Percentiles rank a stretch among this genome's conserved stretches.
Evolutionary conservation across 306 rosid genomes (phyloP).

Genomic region (Hippophae gyantsensis): DNA sequence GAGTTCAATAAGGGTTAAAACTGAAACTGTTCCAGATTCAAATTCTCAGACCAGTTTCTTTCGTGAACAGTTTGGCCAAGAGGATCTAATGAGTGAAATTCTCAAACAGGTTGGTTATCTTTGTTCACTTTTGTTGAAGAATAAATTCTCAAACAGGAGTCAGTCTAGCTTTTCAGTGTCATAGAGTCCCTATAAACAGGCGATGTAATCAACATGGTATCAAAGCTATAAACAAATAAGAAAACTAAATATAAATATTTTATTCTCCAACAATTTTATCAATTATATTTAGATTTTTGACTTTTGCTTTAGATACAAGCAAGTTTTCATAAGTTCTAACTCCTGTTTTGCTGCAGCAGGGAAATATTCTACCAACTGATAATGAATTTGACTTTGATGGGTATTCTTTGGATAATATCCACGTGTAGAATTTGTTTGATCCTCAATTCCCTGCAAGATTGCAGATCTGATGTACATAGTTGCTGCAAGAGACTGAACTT

Average conservation of each 20-base stretch:
- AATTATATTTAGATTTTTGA: too few relatives aligned
- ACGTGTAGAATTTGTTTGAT: slow-evolving; percentile 44
- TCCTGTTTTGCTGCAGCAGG: slow-evolving; percentile 52
- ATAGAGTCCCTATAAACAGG: too few relatives aligned
- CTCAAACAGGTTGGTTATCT: slow-evolving; percentile 67
- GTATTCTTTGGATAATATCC: slow-evolving; percentile 70
- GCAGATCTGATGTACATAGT: slow-evolving; percentile 58
- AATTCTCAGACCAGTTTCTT: slow-evolving; percentile 40
- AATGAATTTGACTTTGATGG: slow-evolving; percentile 81
- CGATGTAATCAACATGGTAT: too few relatives aligned
- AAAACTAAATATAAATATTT: too few relatives aligned
- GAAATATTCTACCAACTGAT: slow-evolving; percentile 51
- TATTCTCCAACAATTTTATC: too few relatives aligned
- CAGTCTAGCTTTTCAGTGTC: too few relatives aligned
- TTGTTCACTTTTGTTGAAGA: background rate
- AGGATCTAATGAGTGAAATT: slow-evolving; percentile 89
- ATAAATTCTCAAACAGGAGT: background rate
- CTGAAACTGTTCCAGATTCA: slow-evolving; percentile 54
- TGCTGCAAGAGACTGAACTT: slow-evolving; percentile 37
- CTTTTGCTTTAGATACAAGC: too few relatives aligned
- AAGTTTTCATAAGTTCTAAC: too few relatives aligned
- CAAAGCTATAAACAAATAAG: too few relatives aligned
- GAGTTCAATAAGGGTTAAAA: slow-evolving; percentile 48
- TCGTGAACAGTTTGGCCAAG: slow-evolving; percentile 73
- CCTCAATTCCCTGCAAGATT: slow-evolving; percentile 23